Evolutionary conservation across 176 grass and related monocot genomes (phyloP), one percentile per base, ranked within the genome.

Genomic region (Avena atlantica): DNA sequence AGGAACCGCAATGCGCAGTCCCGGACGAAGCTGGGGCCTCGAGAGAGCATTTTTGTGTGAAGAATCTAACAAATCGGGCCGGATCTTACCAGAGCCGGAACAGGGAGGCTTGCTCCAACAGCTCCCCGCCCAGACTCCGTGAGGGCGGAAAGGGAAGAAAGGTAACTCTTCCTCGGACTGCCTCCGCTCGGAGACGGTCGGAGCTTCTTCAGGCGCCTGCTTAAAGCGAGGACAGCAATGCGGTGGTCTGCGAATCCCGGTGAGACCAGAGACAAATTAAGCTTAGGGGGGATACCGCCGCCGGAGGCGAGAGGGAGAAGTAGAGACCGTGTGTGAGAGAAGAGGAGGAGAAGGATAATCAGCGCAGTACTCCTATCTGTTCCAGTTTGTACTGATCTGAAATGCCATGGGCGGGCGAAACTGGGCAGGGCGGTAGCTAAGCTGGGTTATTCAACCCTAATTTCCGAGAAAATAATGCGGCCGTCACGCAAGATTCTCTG

Each of bases 61-160:
- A n/a, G 49, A 84, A 60, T 14, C 10, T 40, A 23, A 59, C n/a
- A 44, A 80, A 84, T 62, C 86, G 21, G 61, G 40, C 14, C 29
- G 82, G 86, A 91, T 91, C 90, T 88, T 88, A 91, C 90, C 90
- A 37, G 86, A 42, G 0, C 64, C 64, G 61, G 37, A 66, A 27
- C 61, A 70, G 74, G 75, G 56, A 27, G 37, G 15, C 65, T 42
- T 42, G 6, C 40, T 4, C 40, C 71, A 48, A 6, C 14, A 52
- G 29, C 34, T 53, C n/a, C 27, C 56, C 8, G 47, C 15, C 44
- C 53, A 48, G 48, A 21, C 12, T 36, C 25, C 21, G 23, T 31
- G 15, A 4, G 24, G 49, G 47, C 13, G 72, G 25, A 51, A 20
- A 25, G 49, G 23, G 51, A 77, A 58, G 70, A 76, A 15, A n/a